These are phyloP conservation scores for Lachancea sp. DNA, from an alignment of 805 yeast species.

Conservation along the genomic window DNA sequence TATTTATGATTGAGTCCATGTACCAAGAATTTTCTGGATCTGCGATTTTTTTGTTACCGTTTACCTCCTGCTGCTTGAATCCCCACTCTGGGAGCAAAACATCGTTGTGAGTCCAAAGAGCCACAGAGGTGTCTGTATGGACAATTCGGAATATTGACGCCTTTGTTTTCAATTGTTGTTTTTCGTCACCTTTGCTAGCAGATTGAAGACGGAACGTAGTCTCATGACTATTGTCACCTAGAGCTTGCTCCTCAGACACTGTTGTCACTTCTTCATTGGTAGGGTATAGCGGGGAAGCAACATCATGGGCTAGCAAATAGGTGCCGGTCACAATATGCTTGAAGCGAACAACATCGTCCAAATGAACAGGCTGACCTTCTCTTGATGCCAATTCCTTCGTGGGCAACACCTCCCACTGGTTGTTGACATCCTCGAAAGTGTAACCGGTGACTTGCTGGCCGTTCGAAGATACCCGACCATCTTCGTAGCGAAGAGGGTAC, in stretches of 20 bases:
- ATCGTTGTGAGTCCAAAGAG: slow-evolving; percentile 90
- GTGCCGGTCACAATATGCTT: slow-evolving; percentile 78
- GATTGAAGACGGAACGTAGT: slow-evolving; percentile 74
- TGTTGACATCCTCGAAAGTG: slow-evolving; percentile 50
- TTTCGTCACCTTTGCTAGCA: slow-evolving; percentile 44
- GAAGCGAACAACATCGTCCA: slow-evolving; percentile 72
- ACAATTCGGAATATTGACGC: slow-evolving; percentile 62
- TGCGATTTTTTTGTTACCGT: slow-evolving; percentile 79
- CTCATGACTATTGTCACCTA: slow-evolving; percentile 51
- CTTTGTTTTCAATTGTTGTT: slow-evolving; percentile 52
- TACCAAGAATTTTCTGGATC: slow-evolving; percentile 70
- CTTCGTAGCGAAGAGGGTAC: slow-evolving; percentile 91
- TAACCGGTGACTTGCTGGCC: slow-evolving; percentile 90
- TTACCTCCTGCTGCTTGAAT: slow-evolving; percentile 82
- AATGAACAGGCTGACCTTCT: slow-evolving; percentile 46
- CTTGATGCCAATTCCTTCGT: slow-evolving; percentile 38
- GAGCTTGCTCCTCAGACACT: slow-evolving; percentile 53
- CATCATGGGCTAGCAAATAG: slow-evolving; percentile 82
- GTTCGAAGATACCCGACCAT: slow-evolving; percentile 89
- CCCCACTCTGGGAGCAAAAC: slow-evolving; percentile 92
- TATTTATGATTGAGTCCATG: slow-evolving; percentile 59
- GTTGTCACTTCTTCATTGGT: slow-evolving; percentile 94
- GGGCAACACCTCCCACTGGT: slow-evolving; percentile 85
- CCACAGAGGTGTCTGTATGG: slow-evolving; percentile 83
- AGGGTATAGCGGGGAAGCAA: slow-evolving; percentile 86